These are phyloP conservation scores for Monosporozyma servazzii DNA, from an alignment of 805 yeast genomes.

Conservation along the genomic window DNA sequence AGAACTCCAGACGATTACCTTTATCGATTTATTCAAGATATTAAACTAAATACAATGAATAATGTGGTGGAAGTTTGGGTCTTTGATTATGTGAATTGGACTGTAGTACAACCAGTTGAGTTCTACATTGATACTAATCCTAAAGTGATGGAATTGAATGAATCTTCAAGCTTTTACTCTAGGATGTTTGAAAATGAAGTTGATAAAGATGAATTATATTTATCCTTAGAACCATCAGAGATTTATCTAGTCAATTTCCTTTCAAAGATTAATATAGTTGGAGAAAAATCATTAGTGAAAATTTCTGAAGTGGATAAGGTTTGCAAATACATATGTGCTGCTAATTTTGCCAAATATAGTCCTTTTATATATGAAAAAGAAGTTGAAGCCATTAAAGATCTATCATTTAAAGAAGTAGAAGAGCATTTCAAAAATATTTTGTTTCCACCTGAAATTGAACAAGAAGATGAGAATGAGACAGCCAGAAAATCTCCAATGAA, in stretches of 20 bases:
- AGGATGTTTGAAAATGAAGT: constrained; percentile 12
- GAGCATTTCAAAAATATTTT: constrained; percentile 13
- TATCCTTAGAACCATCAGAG: constrained; percentile 41
- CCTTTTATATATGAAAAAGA: constrained; percentile 9
- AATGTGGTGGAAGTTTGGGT: constrained; percentile 40
- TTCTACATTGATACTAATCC: constrained; percentile 18
- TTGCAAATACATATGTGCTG: constrained; percentile 14
- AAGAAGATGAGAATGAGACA: not conserved
- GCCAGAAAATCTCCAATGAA: not conserved
- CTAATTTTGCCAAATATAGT: constrained; percentile 10
- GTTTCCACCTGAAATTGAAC: not conserved
- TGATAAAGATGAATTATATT: constrained; percentile 38
- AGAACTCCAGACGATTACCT: not conserved
- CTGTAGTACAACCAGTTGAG: constrained; percentile 28
- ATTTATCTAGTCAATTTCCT: constrained; percentile 35
- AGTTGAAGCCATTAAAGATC: constrained; percentile 1
- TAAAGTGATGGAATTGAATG: constrained; percentile 10
- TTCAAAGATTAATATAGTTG: constrained; percentile 35
- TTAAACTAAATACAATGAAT: constrained; percentile 37
- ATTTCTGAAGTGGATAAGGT: constrained; percentile 6
- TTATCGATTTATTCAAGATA: constrained; percentile 36
- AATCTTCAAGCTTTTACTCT: constrained; percentile 7
- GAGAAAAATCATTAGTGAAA: not conserved
- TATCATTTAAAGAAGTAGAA: constrained; percentile 11
- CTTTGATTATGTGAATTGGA: constrained; percentile 34